A percentile compares a stretch with the other conserved stretches of the same genome.
Evolutionary conservation across 23 red algal species (phyloP).

Genomic region (Agarophyton chilense): DNA sequence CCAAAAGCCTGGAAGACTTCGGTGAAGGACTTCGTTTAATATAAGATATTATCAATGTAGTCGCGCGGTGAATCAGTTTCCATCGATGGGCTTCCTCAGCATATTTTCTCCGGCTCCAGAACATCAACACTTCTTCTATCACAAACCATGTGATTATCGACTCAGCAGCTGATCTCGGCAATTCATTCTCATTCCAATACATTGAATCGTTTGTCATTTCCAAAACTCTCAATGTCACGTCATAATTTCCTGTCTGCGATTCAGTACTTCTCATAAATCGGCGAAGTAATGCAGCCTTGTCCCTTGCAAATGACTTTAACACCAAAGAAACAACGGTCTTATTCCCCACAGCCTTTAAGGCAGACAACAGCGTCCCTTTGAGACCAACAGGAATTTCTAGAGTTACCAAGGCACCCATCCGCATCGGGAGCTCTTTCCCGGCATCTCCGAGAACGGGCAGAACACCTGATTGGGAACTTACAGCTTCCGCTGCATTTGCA

Average conservation of each 20-base stretch:
- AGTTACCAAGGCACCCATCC: constrained; percentile 39
- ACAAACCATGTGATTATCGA: constrained; percentile 58
- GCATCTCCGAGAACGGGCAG: constrained; percentile 38
- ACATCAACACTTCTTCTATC: constrained; percentile 59
- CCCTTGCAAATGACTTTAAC: constrained; percentile 35
- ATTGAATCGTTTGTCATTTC: constrained; percentile 20
- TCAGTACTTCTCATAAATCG: constrained; percentile 39
- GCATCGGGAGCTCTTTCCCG: constrained; percentile 51
- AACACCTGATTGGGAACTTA: constrained; percentile 48
- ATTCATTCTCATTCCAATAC: constrained; percentile 52
- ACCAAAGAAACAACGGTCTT: constrained; percentile 21
- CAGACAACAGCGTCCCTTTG: constrained; percentile 20
- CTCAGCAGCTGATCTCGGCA: constrained; percentile 38
- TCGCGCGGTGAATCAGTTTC: constrained; percentile 20
- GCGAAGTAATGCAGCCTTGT: constrained; percentile 47
- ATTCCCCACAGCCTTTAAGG: constrained; percentile 26
- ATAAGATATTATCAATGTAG: constrained; percentile 27
- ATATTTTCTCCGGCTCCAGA: constrained; percentile 70
- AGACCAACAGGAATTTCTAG: constrained; percentile 37
- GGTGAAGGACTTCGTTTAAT: constrained; percentile 9
- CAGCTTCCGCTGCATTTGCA: constrained; percentile 51
- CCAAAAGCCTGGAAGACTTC: constrained; percentile 48
- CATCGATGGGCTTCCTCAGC: constrained; percentile 39
- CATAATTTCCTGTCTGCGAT: constrained; percentile 42
- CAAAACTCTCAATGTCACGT: constrained; percentile 34